Conservation (phyloP, 2,329 filamentous ascomycete species). For the Nigrospora osmanthi region DNA sequence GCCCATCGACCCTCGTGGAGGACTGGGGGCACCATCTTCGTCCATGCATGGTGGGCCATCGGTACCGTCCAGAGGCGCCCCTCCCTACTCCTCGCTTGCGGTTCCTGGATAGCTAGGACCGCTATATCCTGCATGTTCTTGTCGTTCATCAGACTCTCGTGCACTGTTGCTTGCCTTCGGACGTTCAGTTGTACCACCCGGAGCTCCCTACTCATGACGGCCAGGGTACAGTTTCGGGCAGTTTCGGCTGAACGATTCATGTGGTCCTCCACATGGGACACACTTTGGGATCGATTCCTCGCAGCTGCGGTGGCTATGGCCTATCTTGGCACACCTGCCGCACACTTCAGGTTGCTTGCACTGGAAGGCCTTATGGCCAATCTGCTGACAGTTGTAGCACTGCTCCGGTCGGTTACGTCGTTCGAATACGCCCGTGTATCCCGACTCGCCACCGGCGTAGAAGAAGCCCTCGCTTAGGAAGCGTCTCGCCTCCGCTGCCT, state of each 20-base stretch:
- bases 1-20: no score
- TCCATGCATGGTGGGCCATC: no score
- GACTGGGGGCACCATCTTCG: no score
- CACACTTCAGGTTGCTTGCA: constrained; percentile 15
- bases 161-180: neutral
- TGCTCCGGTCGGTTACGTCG: constrained; percentile 10
- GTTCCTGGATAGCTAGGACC: neutral
- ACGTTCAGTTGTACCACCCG: neutral
- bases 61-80: no score
- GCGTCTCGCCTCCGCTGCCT: constrained; percentile 1
- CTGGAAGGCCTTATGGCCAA: constrained; percentile 17
- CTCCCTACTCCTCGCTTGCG: neutral
- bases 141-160: neutral
- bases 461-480: constrained; percentile 13
- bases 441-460: constrained; percentile 12
- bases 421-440: constrained; percentile 9
- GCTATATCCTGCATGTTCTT: neutral
- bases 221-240: neutral
- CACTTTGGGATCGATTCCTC: constrained; percentile 8
- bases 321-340: neutral
- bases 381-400: constrained; percentile 21
- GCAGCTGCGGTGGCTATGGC: constrained; percentile 12
- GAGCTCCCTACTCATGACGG: neutral
- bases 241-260: constrained; percentile 18
- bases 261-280: constrained; percentile 5